Evolutionary conservation across 148 eudicot species (phyloP).

Genomic region (Polygonum aviculare): DNA sequence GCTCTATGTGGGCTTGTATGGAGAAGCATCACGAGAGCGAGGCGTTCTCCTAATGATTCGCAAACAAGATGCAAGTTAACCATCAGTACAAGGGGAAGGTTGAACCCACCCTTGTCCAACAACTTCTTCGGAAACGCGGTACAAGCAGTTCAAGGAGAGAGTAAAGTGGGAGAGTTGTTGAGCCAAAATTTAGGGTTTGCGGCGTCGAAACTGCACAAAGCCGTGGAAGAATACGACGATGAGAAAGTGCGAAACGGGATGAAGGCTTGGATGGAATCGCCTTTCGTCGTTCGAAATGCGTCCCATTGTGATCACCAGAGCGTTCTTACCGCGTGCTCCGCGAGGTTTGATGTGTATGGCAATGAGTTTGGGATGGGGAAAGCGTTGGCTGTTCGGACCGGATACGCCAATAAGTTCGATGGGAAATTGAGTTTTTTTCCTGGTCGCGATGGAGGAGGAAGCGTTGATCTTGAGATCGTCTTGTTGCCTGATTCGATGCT

Average conservation of each 20-base stretch:
- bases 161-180: conserved; percentile 7
- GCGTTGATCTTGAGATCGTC: no score
- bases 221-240: conserved; percentile 8
- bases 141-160: neutral
- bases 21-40: conserved; percentile 24
- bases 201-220: conserved; percentile 10
- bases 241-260: neutral
- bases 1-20: conserved; percentile 23
- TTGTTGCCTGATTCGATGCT: no score
- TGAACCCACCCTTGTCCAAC: conserved; percentile 21
- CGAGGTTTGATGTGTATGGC: no score
- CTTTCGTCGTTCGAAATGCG: neutral
- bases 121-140: conserved; percentile 19
- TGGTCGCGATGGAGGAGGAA: no score
- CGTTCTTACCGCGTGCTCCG: neutral
- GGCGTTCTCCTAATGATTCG: neutral
- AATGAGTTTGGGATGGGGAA: no score
- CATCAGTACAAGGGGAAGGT: conserved; percentile 16
- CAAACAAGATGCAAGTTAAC: conserved; percentile 12
- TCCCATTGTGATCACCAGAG: neutral
- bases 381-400: no score
- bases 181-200: conserved; percentile 15
- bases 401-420: no score
- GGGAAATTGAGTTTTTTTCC: no score
- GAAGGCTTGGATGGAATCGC: conserved; percentile 9